Base-by-base conservation (phyloP, 2,329 filamentous ascomycete species). In the Bipolaris sorokiniana region DNA sequence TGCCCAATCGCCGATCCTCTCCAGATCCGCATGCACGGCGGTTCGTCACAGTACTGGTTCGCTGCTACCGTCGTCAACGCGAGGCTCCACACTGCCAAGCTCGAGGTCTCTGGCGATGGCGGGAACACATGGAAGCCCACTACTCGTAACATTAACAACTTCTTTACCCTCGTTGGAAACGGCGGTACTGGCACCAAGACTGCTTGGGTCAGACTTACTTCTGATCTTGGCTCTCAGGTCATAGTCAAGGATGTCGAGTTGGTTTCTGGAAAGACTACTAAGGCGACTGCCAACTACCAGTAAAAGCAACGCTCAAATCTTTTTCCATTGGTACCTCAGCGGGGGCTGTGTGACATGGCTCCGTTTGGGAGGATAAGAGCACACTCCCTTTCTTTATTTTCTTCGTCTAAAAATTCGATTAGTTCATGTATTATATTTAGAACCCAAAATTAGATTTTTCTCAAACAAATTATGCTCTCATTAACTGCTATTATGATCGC, bases 1-100 rank as follows among this genome's bases (percentile, higher is more conserved):
- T 46, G 42, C 42, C 42, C 42, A 5, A 46, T 46, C 42, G 20
- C 26, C 26, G 13, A n/a, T 31, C 42, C 42, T 9, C 26, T 46
- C 31, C n/a, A 46, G n/a, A 46, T 46, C 26, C 42, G 16, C 9
- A 46, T 46, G 42, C 42, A 46, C 42, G 42, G 42, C 15, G 42
- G 42, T 46, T n/a, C 42, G 18, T 33, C 26, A 7, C 28, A 46
- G 28, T 46, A 16, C 10, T 46, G 42, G 42, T 46, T 46, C 26
- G 42, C 42, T 3, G 42, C 42, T 28, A 33, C 26, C 9, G 42
- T 46, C 26, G 5, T 33, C 10, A 46, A 46, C 16, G 16, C 42
- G 11, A 46, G 2, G 42, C 42, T 46, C 26, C 42, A 46, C 42
- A 46, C 42, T 15, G 42, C 42, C 0, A 34, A 33, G 42, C 20